A percentile compares a stretch with the other conserved stretches of the same genome.
phyloP scores from a whole-genome alignment of 1,284 basidiomycete species.

The Heterobasidion occidentale region DNA sequence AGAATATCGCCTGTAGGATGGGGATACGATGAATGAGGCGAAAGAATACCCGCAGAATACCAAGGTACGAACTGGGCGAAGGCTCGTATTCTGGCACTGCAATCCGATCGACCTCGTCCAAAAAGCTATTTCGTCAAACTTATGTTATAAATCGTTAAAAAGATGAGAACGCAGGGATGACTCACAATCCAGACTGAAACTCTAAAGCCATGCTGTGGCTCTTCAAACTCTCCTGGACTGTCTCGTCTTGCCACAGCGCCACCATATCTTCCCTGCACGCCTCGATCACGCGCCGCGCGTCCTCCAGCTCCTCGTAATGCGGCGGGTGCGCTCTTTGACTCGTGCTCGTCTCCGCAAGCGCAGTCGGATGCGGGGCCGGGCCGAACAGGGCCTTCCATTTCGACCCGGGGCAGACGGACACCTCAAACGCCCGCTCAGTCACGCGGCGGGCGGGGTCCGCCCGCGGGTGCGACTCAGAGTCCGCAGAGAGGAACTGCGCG shows the following conservation, averaged over 20 bases:
- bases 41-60: not conserved
- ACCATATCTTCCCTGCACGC: constrained; percentile 58
- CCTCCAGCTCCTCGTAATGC: constrained; percentile 26
- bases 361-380: constrained; percentile 16
- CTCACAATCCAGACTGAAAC: constrained; percentile 65
- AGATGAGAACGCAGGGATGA: constrained; percentile 2
- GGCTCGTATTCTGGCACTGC: constrained; percentile 52
- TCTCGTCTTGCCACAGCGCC: constrained; percentile 52
- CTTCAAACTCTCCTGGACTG: constrained; percentile 45
- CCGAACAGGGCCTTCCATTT: constrained; percentile 37
- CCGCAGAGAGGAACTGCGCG: constrained; percentile 38
- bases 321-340: not conserved
- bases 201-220: constrained; percentile 45
- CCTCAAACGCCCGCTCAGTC: constrained; percentile 33
- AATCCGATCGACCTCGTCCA: constrained; percentile 60
- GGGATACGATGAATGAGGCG: not conserved
- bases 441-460: not conserved
- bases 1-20: constrained; percentile 45
- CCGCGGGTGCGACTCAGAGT: not conserved
- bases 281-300: constrained; percentile 46
- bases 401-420: constrained; percentile 37
- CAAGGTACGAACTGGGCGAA: constrained; percentile 17
- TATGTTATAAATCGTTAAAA: not conserved
- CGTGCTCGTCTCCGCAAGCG: not conserved
- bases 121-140: constrained; percentile 26